Evolutionary conservation across 176 grass and related monocot genomes (phyloP).

Genomic region (Triticum urartu): DNA sequence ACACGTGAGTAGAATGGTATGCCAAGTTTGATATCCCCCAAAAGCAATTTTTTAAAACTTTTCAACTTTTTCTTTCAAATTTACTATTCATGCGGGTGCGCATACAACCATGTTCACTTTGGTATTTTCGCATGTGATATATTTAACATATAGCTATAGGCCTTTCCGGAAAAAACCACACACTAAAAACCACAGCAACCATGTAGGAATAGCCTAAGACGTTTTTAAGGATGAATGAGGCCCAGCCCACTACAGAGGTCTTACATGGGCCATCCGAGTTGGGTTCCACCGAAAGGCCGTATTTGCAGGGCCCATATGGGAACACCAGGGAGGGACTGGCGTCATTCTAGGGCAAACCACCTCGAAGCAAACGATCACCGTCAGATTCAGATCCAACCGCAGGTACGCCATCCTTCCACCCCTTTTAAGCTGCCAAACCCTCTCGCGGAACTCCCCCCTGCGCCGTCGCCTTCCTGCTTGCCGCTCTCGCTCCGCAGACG

Average conservation of each 20-base stretch:
- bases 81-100: no score
- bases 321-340: neutral
- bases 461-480: constrained; percentile 21
- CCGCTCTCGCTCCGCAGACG: neutral
- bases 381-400: constrained; percentile 19
- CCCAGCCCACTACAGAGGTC: neutral
- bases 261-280: neutral
- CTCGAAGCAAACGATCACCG: neutral
- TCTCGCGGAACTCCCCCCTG: neutral
- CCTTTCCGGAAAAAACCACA: no score
- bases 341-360: constrained; percentile 22
- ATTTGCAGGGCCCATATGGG: neutral
- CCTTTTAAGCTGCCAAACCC: neutral
- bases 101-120: no score
- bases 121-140: no score
- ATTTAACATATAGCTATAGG: no score
- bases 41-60: no score
- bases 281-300: neutral
- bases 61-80: no score
- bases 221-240: neutral
- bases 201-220: neutral
- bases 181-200: no score
- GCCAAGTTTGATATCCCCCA: no score
- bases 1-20: no score
- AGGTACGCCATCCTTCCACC: neutral